Evolutionary conservation across 2,329 filamentous ascomycete genomes (phyloP).

Genomic region (Neurospora crassa): DNA sequence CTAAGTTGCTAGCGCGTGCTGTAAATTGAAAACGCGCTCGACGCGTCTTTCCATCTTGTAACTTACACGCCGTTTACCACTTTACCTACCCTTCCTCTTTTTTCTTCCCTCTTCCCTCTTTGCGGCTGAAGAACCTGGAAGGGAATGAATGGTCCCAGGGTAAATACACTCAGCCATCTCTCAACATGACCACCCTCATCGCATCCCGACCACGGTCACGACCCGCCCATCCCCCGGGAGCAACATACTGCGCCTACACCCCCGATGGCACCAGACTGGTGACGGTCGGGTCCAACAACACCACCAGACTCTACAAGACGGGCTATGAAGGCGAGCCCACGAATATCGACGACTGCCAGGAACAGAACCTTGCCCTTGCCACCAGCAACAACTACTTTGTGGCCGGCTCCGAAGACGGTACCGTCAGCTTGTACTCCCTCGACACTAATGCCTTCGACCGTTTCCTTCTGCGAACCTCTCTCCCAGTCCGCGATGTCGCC

Average conservation of each 20-base stretch:
- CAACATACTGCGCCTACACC: conserved; percentile 82
- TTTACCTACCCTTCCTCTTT: background rate
- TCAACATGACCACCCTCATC: conserved; percentile 29
- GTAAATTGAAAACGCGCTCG: conserved; percentile 31
- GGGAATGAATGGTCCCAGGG: background rate
- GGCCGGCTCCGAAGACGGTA: conserved; percentile 86
- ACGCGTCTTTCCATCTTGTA: conserved; percentile 26
- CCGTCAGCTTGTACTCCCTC: conserved; percentile 88
- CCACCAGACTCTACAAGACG: conserved; percentile 84
- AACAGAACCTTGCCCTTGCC: conserved; percentile 73
- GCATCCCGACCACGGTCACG: conserved; percentile 47
- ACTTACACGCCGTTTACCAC: background rate
- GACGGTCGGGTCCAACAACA: conserved; percentile 88
- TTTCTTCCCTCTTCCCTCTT: too few relatives aligned
- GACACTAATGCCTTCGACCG: conserved; percentile 64
- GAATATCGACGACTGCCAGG: conserved; percentile 84
- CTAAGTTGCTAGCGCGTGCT: conserved; percentile 3
- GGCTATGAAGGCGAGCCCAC: conserved; percentile 86
- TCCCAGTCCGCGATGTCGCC: conserved; percentile 78
- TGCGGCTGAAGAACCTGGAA: background rate
- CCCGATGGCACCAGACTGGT: conserved; percentile 78
- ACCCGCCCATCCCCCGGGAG: conserved; percentile 73
- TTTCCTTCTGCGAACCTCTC: conserved; percentile 71
- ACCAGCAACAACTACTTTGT: conserved; percentile 76
- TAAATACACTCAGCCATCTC: background rate